Conservation (phyloP, 2,329 filamentous ascomycete genomes). For the Myriosclerotinia duriaeana region DNA sequence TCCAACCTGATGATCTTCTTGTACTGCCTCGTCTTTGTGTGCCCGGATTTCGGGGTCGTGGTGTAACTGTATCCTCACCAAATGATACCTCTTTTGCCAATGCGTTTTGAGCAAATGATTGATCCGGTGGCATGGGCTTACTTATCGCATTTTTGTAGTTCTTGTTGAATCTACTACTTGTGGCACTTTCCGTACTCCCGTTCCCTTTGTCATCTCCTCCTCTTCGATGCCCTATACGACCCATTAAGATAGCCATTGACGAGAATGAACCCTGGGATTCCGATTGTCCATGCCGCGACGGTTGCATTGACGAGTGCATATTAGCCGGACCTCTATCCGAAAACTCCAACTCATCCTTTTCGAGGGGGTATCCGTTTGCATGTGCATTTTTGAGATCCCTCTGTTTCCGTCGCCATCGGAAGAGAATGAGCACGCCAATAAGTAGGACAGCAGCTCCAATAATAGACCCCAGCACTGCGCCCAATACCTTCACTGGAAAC, state of each 20-base stretch:
- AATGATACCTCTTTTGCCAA: constrained; percentile 31
- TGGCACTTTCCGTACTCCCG: constrained; percentile 57
- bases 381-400: constrained; percentile 51
- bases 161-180: constrained; percentile 60
- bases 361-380: constrained; percentile 51
- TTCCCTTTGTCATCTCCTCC: constrained; percentile 48
- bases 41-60: constrained; percentile 32
- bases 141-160: constrained; percentile 62
- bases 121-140: constrained; percentile 56
- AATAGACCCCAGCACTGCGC: constrained; percentile 79
- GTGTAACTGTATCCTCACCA: constrained; percentile 39
- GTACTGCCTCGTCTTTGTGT: constrained; percentile 39
- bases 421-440: constrained; percentile 61
- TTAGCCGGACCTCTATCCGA: constrained; percentile 46
- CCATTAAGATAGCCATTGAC: constrained; percentile 66
- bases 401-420: constrained; percentile 61
- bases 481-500: constrained; percentile 63
- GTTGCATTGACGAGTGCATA: constrained; percentile 42
- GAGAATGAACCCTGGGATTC: constrained; percentile 59
- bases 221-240: constrained; percentile 54
- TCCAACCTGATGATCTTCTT: constrained; percentile 71
- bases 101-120: constrained; percentile 17
- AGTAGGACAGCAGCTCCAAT: constrained; percentile 60
- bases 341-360: constrained; percentile 57
- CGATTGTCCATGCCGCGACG: constrained; percentile 49